Conservation (phyloP, 176 grass and related monocot genomes). For the Hyparrhenia diplandra region DNA sequence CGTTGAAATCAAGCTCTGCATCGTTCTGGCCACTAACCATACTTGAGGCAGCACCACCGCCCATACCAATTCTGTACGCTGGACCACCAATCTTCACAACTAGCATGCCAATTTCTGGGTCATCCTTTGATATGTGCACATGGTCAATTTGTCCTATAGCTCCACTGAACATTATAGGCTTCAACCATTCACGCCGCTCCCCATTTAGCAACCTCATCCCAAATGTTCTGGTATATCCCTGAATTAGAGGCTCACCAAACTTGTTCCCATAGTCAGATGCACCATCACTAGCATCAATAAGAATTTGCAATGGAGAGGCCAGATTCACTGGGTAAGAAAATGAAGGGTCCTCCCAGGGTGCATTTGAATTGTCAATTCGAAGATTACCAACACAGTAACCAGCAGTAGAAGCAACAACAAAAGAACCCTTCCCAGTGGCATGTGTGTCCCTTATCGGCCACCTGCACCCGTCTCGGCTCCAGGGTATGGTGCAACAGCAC, state of each 20-base stretch:
- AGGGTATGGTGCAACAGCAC: constrained; percentile 75
- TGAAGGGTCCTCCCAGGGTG: constrained; percentile 81
- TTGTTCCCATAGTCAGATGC: constrained; percentile 98
- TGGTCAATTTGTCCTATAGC: too few relatives aligned
- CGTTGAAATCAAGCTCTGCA: too few relatives aligned
- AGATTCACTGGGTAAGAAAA: constrained; percentile 77
- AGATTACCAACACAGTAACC: constrained; percentile 62
- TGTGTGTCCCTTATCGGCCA: constrained; percentile 81
- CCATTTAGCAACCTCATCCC: constrained; percentile 74
- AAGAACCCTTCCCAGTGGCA: constrained; percentile 73
- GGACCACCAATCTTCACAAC: too few relatives aligned
- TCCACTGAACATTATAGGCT: too few relatives aligned
- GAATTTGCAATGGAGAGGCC: constrained; percentile 85
- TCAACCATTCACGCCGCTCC: constrained; percentile 86
- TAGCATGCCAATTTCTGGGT: too few relatives aligned
- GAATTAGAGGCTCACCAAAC: constrained; percentile 91
- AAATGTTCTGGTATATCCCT: constrained; percentile 79
- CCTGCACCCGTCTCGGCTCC: constrained; percentile 83
- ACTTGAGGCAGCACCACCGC: too few relatives aligned
- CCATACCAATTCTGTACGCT: too few relatives aligned
- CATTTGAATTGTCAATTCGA: constrained; percentile 59
- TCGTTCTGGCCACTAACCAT: too few relatives aligned
- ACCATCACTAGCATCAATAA: constrained; percentile 75
- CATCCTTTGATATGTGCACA: too few relatives aligned
- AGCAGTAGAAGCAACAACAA: constrained; percentile 70